Base-by-base conservation (phyloP, 306 rosid species). In the Dalbergia cochinchinensis region DNA sequence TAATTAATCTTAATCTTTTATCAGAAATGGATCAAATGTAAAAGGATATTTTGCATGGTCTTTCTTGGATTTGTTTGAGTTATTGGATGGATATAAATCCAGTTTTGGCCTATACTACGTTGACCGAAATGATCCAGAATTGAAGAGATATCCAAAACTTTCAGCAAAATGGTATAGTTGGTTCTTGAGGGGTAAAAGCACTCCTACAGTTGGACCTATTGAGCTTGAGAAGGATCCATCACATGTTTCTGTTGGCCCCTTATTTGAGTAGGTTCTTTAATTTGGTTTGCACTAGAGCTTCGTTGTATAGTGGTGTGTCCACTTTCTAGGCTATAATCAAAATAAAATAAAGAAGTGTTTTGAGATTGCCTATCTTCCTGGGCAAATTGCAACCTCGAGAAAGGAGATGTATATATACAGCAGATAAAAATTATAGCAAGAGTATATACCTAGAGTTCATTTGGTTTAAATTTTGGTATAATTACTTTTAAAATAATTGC, bases 101-200 rank as follows among this genome's bases (percentile, higher is more conserved):
- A 63, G 82, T 74, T 82, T 26, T 51, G 82, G 86, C 33, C 62
- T 82, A 15, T 82, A 71, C 60, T 55, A 82, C 18, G 69, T 77
- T 41, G 82, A 77, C 44, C n/a, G 34, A 3, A 8, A 44, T 54
- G 86, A 82, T 65, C 82, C 78, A 3, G 69, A 82, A 16, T 51
- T 82, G 58, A 82, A 54, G 59, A 82, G 85, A 73, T 59, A 69
- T 20, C 85, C 86, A 9, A 82, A 82, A 68, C 79, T 82, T 54
- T 82, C 82, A 9, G 78, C 82, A 18, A n/a, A 63, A 5, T 77
- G 82, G 82, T 82, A 82, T 16, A 53, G 69, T 2, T 31, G 74
- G 50, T 82, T 77, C 53, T 42, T 76, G 41, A 63, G 26, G 26
- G 47, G 74, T 9, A 33, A 47, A 62, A 16, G 45, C 50, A n/a